A percentile compares a stretch with the other conserved stretches of the same genome.
Evolutionary conservation across 1,284 basidiomycete species (phyloP).

Genomic region (Cryptococcus hybrid): DNA sequence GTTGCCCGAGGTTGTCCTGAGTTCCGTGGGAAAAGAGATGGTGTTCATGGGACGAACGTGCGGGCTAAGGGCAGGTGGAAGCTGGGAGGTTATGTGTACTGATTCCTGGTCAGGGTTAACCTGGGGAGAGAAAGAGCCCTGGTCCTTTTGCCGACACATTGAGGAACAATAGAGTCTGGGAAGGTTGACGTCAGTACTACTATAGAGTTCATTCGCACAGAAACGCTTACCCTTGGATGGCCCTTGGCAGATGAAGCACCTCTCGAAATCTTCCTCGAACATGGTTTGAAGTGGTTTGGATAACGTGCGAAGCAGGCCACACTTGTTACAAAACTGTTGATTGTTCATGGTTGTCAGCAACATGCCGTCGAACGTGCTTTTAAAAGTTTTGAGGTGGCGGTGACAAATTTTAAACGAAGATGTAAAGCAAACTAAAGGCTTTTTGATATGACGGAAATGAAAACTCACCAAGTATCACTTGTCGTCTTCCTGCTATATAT

Average conservation of each 20-base stretch:
- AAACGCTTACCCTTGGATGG: constrained; percentile 34
- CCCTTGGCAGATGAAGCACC: constrained; percentile 46
- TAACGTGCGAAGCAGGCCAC: constrained; percentile 14
- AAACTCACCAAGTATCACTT: not conserved
- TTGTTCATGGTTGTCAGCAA: constrained; percentile 2
- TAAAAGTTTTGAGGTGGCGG: not conserved
- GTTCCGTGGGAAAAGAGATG: constrained; percentile 34
- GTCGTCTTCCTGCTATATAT: not conserved
- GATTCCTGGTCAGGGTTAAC: constrained; percentile 18
- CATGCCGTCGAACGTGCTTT: not conserved
- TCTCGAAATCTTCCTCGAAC: constrained; percentile 47
- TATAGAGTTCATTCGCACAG: not conserved
- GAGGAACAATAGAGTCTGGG: constrained; percentile 46
- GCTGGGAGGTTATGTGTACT: constrained; percentile 36
- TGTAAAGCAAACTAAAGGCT: not conserved
- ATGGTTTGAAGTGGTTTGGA: constrained; percentile 28
- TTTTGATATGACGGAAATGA: not conserved
- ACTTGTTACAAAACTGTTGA: constrained; percentile 14
- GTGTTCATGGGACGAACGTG: constrained; percentile 28
- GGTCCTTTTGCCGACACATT: constrained; percentile 41
- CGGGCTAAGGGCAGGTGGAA: constrained; percentile 36
- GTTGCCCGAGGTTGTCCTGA: constrained; percentile 11
- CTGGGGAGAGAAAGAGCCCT: constrained; percentile 29
- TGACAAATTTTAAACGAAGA: not conserved
- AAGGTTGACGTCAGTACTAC: not conserved